Base-by-base conservation (phyloP, 2,329 filamentous ascomycete species). In the Cercospora berteroae region DNA sequence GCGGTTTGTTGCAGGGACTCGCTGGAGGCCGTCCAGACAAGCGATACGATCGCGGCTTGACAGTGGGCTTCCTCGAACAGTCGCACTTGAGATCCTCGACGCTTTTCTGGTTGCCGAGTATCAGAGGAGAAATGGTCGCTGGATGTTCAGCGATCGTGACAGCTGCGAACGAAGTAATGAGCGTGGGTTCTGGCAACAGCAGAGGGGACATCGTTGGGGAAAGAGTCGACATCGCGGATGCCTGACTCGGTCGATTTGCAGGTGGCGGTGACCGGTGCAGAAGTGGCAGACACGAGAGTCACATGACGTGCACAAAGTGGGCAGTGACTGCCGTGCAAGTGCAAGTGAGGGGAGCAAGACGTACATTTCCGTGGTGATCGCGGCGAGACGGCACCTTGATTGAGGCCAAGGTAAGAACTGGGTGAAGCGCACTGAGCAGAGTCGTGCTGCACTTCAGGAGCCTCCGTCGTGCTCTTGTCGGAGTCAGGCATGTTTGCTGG, bases 71-170 rank as follows among this genome's bases (percentile, higher is more conserved):
- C 55, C 79, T 78, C 39, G 78, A 77, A 57, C 63, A 73, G 29
- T 67, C 78, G 20, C 80, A 77, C 50, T 80, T 80, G 56, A 81
- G 75, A 20, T 79, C 78, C 31, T 83, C 80, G 52, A 79, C 71
- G 25, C 81, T 79, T 68, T 83, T 83, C 66, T 80, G 77, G 63
- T 79, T 80, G 25, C 78, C 82, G 27, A 80, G 78, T 68, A 83
- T 79, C 68, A 83, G 71, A 42, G 83, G 82, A 23, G 82, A 84
- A 57, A 83, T 82, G 57, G 77, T 79, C 69, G 83, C 82, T 31
- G 80, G 74, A 36, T 81, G 77, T 55, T 71, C 72, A 60, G 79
- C 80, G 70, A 83, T 83, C 4, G 81, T 81, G 36, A 83, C 82
- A 67, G 79, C 82, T 84, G 72, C 55, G 42, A 55, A 64, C 10